Conservation (phyloP, 805 yeast genomes). For the Saturnispora mendoncae region DNA sequence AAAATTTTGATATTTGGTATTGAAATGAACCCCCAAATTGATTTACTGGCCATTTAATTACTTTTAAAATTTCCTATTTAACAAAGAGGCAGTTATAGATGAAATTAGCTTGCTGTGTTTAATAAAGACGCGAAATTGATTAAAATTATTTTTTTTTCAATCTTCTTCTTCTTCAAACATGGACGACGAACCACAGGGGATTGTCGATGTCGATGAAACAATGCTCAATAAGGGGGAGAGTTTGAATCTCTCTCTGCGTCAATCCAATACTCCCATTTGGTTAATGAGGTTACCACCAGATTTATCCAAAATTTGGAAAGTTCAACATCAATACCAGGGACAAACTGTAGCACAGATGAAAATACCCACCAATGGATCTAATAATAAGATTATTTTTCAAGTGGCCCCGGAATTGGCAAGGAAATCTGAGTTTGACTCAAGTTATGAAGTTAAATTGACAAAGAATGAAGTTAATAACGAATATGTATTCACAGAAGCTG, state of each 20-base stretch:
- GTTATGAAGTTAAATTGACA: constrained; percentile 70
- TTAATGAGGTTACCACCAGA: constrained; percentile 84
- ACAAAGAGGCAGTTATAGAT: too few species aligned
- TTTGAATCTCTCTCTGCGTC: constrained; percentile 62
- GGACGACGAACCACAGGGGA: constrained; percentile 24
- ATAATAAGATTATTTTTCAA: constrained; percentile 43
- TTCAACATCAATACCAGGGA: constrained; percentile 54
- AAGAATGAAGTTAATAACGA: constrained; percentile 79
- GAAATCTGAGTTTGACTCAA: constrained; percentile 61
- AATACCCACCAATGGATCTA: constrained; percentile 33
- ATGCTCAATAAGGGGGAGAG: constrained; percentile 46
- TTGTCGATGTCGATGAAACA: constrained; percentile 28
- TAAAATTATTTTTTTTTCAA: too few species aligned
- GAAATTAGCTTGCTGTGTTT: too few species aligned
- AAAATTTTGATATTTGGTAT: too few species aligned
- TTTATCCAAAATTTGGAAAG: constrained; percentile 72
- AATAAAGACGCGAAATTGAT: too few species aligned
- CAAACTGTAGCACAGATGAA: constrained; percentile 73
- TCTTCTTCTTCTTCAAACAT: not conserved
- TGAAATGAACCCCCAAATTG: too few species aligned
- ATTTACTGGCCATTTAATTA: too few species aligned
- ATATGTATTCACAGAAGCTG: constrained; percentile 81
- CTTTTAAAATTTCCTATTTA: too few species aligned
- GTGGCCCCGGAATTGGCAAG: constrained; percentile 42
- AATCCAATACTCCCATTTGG: constrained; percentile 75